Base-by-base conservation (phyloP, 768 basidiomycete species). In the Mrakia frigida region DNA sequence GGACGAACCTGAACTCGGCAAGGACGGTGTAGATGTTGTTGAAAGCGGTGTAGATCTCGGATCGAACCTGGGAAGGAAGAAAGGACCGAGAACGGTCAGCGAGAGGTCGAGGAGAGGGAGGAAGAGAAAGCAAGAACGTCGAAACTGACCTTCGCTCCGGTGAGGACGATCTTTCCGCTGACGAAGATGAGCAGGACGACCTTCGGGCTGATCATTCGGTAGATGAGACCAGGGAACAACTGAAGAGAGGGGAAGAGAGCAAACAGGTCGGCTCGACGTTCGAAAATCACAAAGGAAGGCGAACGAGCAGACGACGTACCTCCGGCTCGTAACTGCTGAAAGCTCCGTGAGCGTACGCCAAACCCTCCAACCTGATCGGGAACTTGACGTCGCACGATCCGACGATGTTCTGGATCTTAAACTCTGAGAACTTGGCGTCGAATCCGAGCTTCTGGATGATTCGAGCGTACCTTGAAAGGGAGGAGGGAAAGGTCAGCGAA, bases 381-480 rank as follows among this genome's bases (percentile, higher is more conserved):
- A 99, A 98, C 86, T 95, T 96, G 82, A 98, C 96, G 82, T 99
- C 96, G 84, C 96, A 98, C 82, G 90, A 91, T 65, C 95, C 96
- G 46, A 98, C 97, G 68, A 98, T 98, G 84, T 98, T 99, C 87
- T 98, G 96, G 70, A 98, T 98, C 86, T 98, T 99, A 87, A 98
- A 98, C 84, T 99, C 96, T 56, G 93, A 93, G 84, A 98, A 98
- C 86, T 98, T 98, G 81, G 96, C 95, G 79, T 98, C 96, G 85
- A 99, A 99, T 39, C 97, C 97, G 73, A 98, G 90, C 85, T 99
- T 98, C 87, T 98, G 97, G 56, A 99, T 94, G 82, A 99, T 99
- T 72, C 97, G 91, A 65, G 97, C 97, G 85, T 98, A 98, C 56
- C 77, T n/a, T 78, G 39, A 33, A n/a, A 31, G 52, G 3, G 11